A percentile compares a stretch with the other conserved stretches of the same genome.
phyloP scores from a whole-genome alignment of 495 filamentous ascomycete species.

The Pyrenula massariospora region DNA sequence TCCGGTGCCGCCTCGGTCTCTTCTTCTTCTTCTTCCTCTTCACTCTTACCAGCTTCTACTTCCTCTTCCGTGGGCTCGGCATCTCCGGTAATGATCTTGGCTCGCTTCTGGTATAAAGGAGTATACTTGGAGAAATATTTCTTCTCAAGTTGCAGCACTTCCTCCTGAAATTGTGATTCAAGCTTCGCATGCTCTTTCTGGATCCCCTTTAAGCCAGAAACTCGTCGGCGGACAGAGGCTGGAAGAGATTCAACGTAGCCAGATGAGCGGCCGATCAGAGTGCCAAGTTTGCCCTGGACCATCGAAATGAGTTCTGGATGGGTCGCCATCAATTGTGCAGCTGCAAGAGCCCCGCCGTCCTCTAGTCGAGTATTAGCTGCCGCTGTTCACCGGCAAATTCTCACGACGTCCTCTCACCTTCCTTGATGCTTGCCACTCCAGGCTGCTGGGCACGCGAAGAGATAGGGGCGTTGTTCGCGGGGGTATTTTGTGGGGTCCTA shows the following conservation, averaged over 20 bases:
- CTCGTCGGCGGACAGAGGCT: conserved; percentile 74
- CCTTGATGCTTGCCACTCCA: conserved; percentile 87
- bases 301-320: conserved; percentile 89
- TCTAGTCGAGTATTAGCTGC: not conserved
- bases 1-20: conserved; percentile 2
- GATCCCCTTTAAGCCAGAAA: conserved; percentile 89
- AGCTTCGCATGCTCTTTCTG: conserved; percentile 98
- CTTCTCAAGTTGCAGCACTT: conserved; percentile 95
- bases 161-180: conserved; percentile 95
- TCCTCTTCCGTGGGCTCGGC: conserved; percentile 78
- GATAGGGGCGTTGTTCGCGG: conserved; percentile 88
- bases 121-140: conserved; percentile 98
- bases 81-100: conserved; percentile 82
- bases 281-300: conserved; percentile 92
- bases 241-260: conserved; percentile 97
- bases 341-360: not conserved
- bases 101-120: conserved; percentile 90
- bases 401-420: conserved; percentile 53
- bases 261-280: conserved; percentile 86
- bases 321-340: conserved; percentile 78
- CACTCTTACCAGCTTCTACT: conserved; percentile 73
- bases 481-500: conserved; percentile 93
- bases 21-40: conserved; percentile 57
- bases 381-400: conserved; percentile 1
- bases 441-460: conserved; percentile 96